phyloP scores from a whole-genome alignment of 2,329 filamentous ascomycete genomes.

The Zymoseptoria brevis region DNA sequence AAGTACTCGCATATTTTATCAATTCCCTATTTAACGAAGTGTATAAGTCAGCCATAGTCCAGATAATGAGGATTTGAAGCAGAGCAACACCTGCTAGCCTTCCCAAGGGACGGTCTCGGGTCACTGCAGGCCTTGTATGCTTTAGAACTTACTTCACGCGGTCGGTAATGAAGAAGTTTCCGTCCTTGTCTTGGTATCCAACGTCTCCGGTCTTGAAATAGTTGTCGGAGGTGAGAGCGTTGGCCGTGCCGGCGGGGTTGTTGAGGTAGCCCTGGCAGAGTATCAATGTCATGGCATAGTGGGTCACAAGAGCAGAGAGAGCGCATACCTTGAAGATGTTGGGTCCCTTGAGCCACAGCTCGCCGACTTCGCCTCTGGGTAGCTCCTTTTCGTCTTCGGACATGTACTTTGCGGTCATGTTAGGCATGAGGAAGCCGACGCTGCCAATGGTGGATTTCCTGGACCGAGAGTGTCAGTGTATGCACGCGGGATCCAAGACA shows the following conservation, averaged over 20 bases:
- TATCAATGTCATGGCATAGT: background rate
- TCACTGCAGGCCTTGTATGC: too few species aligned
- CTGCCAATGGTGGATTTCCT: slow-evolving; percentile 60
- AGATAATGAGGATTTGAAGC: too few species aligned
- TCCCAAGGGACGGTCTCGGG: too few species aligned
- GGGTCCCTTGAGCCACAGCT: slow-evolving; percentile 60
- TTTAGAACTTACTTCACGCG: slow-evolving; percentile 46
- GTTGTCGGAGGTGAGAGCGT: slow-evolving; percentile 65
- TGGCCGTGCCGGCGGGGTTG: slow-evolving; percentile 58
- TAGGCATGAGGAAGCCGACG: slow-evolving; percentile 69
- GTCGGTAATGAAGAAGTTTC: slow-evolving; percentile 84
- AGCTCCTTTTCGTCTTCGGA: slow-evolving; percentile 51
- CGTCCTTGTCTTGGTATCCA: slow-evolving; percentile 64
- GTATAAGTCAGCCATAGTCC: too few species aligned
- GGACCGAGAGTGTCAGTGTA: background rate
- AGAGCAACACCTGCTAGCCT: too few species aligned
- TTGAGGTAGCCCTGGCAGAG: slow-evolving; percentile 58
- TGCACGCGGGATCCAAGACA: background rate
- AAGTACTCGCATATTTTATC: too few species aligned
- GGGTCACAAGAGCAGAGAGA: too few species aligned
- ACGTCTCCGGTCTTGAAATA: slow-evolving; percentile 89
- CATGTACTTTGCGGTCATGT: slow-evolving; percentile 76
- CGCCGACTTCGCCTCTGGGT: slow-evolving; percentile 79
- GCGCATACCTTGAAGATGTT: slow-evolving; percentile 74
- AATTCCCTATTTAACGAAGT: too few species aligned